Evolutionary conservation across 257 asterid genomes (phyloP).

Genomic region (Petunia secreta): DNA sequence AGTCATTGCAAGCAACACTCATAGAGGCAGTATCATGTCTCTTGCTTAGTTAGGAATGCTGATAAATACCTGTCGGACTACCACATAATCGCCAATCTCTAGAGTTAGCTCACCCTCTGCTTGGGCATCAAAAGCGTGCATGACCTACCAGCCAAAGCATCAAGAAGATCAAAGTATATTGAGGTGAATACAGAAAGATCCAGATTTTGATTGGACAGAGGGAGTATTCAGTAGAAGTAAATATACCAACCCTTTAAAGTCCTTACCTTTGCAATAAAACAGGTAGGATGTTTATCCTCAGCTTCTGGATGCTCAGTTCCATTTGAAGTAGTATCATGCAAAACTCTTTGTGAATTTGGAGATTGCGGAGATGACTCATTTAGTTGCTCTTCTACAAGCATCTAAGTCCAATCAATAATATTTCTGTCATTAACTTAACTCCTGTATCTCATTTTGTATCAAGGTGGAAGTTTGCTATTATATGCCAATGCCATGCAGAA

Average conservation of each 20-base stretch:
- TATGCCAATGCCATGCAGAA: not conserved
- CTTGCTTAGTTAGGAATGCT: not conserved
- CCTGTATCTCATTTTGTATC: not conserved
- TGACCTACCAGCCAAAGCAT: constrained; percentile 49
- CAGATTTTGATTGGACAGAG: not conserved
- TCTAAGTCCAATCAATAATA: constrained; percentile 44
- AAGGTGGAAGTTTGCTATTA: not conserved
- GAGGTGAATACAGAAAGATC: not conserved
- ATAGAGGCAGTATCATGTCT: not conserved
- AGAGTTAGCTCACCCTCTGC: constrained; percentile 83
- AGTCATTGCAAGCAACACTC: not conserved
- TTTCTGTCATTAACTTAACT: constrained; percentile 18
- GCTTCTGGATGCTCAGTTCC: constrained; percentile 42
- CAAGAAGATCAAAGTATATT: not conserved
- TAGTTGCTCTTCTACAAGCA: constrained; percentile 68
- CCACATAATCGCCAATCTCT: constrained; percentile 66
- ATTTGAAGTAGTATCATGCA: constrained; percentile 42
- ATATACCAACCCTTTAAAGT: not conserved
- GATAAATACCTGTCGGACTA: constrained; percentile 77
- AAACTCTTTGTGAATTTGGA: constrained; percentile 41
- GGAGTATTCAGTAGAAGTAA: not conserved
- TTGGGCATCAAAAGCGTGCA: constrained; percentile 90
- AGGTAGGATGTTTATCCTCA: constrained; percentile 40
- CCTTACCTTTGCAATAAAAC: constrained; percentile 71
- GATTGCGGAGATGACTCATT: constrained; percentile 52